phyloP scores from a whole-genome alignment of 306 rosid genomes.

The Vigna angularis region DNA sequence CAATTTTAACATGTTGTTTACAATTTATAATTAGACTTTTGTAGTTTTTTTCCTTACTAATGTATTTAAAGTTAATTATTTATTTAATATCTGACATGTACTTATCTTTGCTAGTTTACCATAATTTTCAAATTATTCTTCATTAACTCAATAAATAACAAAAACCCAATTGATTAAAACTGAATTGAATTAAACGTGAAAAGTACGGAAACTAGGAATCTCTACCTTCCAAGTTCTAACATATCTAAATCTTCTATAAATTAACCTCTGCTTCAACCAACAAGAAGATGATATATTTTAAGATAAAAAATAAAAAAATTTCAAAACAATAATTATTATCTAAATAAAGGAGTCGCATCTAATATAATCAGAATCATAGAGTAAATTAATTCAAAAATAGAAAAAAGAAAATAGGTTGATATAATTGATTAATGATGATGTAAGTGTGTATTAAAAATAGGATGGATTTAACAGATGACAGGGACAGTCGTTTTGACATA shows the following conservation, averaged over 20 bases:
- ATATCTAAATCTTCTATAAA: too few relatives aligned
- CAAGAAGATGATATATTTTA: too few relatives aligned
- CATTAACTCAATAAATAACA: too few relatives aligned
- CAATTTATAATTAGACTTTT: too few relatives aligned
- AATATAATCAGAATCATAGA: neutral
- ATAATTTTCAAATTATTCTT: neutral
- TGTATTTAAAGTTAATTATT: neutral
- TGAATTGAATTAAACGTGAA: too few relatives aligned
- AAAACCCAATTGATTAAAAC: too few relatives aligned
- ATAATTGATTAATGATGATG: neutral
- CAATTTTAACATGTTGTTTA: neutral
- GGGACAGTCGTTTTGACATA: neutral
- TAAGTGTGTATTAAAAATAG: neutral
- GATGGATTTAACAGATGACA: neutral
- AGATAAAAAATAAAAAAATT: too few relatives aligned
- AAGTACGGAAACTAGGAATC: too few relatives aligned
- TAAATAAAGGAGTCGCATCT: neutral
- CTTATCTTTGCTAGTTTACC: neutral
- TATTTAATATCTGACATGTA: neutral
- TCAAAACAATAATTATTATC: too few relatives aligned
- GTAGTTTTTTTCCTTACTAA: neutral
- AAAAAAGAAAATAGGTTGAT: neutral
- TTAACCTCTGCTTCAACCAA: too few relatives aligned
- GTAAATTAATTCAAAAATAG: neutral
- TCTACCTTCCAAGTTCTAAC: too few relatives aligned